Percentiles rank a stretch among this genome's conserved stretches.
Conservation (phyloP, 2,329 filamentous ascomycete species). For the Diplodia intermedia region DNA sequence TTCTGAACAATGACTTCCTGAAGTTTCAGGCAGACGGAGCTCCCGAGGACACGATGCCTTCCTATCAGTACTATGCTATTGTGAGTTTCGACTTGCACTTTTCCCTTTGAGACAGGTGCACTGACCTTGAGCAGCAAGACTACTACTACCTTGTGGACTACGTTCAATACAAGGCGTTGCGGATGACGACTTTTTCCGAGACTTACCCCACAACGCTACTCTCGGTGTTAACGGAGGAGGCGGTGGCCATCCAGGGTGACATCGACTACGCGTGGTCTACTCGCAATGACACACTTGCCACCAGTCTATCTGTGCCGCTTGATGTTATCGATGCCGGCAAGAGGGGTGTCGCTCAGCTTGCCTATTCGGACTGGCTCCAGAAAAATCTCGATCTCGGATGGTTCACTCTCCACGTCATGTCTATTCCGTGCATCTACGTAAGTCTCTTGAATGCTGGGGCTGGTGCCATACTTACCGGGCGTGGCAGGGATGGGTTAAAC, state of each 20-base stretch:
- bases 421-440: conserved; percentile 12
- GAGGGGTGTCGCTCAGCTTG: background rate
- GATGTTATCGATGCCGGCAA: background rate
- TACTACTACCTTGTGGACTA: conserved; percentile 16
- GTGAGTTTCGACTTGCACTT: background rate
- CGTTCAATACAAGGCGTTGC: conserved; percentile 11
- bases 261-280: conserved; percentile 10
- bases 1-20: conserved; percentile 6
- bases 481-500: background rate
- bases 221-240: background rate
- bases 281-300: background rate
- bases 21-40: background rate
- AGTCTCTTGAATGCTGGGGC: no score
- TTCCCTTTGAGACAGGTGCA: no score
- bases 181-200: conserved; percentile 15
- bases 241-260: background rate
- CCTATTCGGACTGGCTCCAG: conserved; percentile 9
- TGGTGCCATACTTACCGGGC: background rate
- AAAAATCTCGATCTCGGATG: conserved; percentile 14
- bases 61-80: conserved; percentile 8
- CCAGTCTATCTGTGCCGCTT: background rate
- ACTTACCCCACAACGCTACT: background rate
- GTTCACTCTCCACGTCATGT: conserved; percentile 12
- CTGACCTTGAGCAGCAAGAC: background rate
- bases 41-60: background rate